Percentiles rank a stretch among this genome's conserved stretches.
These are phyloP conservation scores for Artemisia princeps DNA, from an alignment of 140 eudicot genomes.

Conservation along the genomic window DNA sequence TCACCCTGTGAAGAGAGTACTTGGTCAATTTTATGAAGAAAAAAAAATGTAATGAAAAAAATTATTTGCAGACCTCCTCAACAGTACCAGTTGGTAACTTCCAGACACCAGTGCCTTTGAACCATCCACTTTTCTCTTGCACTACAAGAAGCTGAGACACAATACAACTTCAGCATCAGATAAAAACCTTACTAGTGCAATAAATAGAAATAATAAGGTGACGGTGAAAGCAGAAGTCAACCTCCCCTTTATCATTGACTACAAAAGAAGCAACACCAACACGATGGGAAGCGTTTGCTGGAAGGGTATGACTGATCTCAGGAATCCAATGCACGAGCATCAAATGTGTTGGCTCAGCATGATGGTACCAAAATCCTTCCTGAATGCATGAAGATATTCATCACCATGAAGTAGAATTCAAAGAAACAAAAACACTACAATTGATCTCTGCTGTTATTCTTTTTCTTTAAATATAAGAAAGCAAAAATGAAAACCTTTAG, in stretches of 20 bases:
- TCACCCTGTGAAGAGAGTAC: constrained; percentile 43
- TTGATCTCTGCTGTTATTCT: background rate
- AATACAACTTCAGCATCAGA: background rate
- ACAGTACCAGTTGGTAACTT: constrained; percentile 70
- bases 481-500: background rate
- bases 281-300: constrained; percentile 68
- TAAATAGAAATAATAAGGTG: constrained; percentile 3
- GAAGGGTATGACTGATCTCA: constrained; percentile 37
- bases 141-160: constrained; percentile 54
- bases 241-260: constrained; percentile 44
- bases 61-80: constrained; percentile 42
- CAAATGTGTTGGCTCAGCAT: constrained; percentile 55
- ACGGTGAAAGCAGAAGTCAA: no score
- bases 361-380: constrained; percentile 87
- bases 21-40: background rate
- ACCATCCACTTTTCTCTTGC: constrained; percentile 52
- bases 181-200: background rate
- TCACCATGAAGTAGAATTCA: background rate
- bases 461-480: background rate
- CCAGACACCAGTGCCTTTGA: constrained; percentile 58
- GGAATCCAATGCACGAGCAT: constrained; percentile 77
- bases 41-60: background rate
- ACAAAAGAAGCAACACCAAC: constrained; percentile 65
- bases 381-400: constrained; percentile 2
- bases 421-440: background rate